Evolutionary conservation across 306 rosid genomes (phyloP), one percentile per base, ranked within the genome.

Genomic region (Aeschynomene evenia): DNA sequence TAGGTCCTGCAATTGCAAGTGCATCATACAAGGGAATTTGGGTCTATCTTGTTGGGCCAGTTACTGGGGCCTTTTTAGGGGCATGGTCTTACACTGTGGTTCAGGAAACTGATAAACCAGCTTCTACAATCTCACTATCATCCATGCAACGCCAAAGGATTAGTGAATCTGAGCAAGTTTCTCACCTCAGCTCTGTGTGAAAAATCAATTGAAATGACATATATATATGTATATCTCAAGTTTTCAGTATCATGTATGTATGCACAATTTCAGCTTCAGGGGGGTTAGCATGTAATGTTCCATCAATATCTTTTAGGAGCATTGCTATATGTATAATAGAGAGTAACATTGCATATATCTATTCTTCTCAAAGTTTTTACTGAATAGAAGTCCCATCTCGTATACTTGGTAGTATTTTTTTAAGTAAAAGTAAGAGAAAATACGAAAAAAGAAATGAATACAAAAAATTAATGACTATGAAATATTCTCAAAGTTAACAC

Each of bases 1-100:
- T 88, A 24, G 96, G 94, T 18, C 97, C 98, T 15, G 98, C 97
- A 24, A 56, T 90, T 68, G 96, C 90, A 2, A 79, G 82, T 55
- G 63, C 83, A 54, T 64, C 70, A 42, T 88, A 85, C 43, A 80
- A 81, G 51, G 91, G 85, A 37, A 75, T 93, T 26, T 88, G 98
- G 97, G 75, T 90, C 29, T 93, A 90, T 66, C 0, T 82, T 1
- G 81, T 82, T 36, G 96, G 97, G 34, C 98, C 97, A 10, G 37
- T 86, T 29, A 65, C 11, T 7, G 97, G 96, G 52, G 87, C 98
- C 19, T 55, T 90, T 46, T 64, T 85, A 14, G 96, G 86, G 5
- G 85, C 96, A 59, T 84, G 80, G 86, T 76, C 87, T 48, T 87
- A 92, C 67, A 70, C 23, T 76, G 66, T 82, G 53, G 76, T 89